Evolutionary conservation across 352 stramenopile species (phyloP), one percentile per base, ranked within the genome.

Genomic region (Pythium vanterpoolii): DNA sequence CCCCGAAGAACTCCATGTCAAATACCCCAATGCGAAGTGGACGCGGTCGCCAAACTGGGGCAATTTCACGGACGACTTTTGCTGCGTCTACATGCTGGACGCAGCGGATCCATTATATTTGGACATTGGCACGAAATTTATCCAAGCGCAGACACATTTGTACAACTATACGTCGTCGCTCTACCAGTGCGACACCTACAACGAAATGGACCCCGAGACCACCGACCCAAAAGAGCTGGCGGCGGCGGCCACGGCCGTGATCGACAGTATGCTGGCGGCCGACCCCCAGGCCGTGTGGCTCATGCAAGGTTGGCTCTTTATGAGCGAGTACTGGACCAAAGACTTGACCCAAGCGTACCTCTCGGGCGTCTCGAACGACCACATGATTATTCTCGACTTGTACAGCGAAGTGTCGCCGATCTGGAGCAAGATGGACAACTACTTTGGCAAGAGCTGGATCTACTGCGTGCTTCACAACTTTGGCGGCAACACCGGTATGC

Each of bases 381-480:
- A 67, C 27, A 74, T 80, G 68, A 84, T 94, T 61, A 90, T 94
- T 40, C 54, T 94, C 4, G 84, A 94, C 56, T 57, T 94, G 18
- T 92, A 92, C 68, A 92, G 79, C 28, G 84, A 94, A 60, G 82
- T 85, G 19, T 53, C 66, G 10, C 79, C 82, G 6, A 76, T 90
- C 34, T 89, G 84, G 84, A 74, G 79, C 60, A 79, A 80, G 43
- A 81, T 79, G 68, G 77, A 86, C 39, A 89, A 89, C 53, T 90
- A 87, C 60, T 90, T 87, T 68, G 79, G 83, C 69, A 89, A 89
- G 60, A 77, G 73, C 60, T 94, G 83, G 80, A 88, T 94, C 54
- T 94, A 90, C 60, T 91, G 84, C 40, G 79, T 94, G 24, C 66
- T 94, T 9, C 84, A 91, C 60, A 94, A 94, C 68, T 94, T 92